Evolutionary conservation across 495 filamentous ascomycete genomes (phyloP), one percentile per base, ranked within the genome.

Genomic region (Penicillium coprophilum): DNA sequence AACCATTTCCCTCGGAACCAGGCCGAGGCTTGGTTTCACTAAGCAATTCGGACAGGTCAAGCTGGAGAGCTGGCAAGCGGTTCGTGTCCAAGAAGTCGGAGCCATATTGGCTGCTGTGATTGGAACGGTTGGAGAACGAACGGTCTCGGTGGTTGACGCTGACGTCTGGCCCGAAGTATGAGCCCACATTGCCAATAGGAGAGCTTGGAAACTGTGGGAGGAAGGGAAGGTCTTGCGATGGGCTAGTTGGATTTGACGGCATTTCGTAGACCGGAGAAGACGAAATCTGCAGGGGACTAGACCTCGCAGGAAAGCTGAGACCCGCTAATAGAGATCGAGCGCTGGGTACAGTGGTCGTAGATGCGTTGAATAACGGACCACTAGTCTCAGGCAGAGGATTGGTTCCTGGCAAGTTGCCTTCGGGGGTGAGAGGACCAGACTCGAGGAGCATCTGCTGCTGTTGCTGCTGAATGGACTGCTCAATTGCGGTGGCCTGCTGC

Each of bases 361-460:
- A 54, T 1, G 58, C 40, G 30, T 58, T 60, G 27, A 71, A 46
- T 32, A 67, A 62, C 55, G 64, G 50, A 8, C 48, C 61, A 38
- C 58, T 56, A n/a, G 59, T 60, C 23, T 77, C 71, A 8, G 64
- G 55, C 21, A 77, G 58, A 52, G 70, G 65, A 50, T 74, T 76
- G 8, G 78, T 80, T 41, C 78, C 77, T 7, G 78, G 77, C 20
- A 82, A 56, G 44, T 76, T 74, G 17, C 76, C 77, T 57, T 82
- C 80, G 21, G 78, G 79, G 21, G 77, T 79, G 21, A 78, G 63
- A 19, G 74, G 72, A 34, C 71, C 77, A 41, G 74, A 68, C 15
- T 78, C 78, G 56, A 75, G 54, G 46, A 79, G 71, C 67, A 72
- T 70, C 32, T 72, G 68, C 56, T 77, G 78, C 57, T 72, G 68